Evolutionary conservation across 1,284 basidiomycete genomes (phyloP), one percentile per base, ranked within the genome.

Genomic region (Sporisorium iseilematis-ciliati): DNA sequence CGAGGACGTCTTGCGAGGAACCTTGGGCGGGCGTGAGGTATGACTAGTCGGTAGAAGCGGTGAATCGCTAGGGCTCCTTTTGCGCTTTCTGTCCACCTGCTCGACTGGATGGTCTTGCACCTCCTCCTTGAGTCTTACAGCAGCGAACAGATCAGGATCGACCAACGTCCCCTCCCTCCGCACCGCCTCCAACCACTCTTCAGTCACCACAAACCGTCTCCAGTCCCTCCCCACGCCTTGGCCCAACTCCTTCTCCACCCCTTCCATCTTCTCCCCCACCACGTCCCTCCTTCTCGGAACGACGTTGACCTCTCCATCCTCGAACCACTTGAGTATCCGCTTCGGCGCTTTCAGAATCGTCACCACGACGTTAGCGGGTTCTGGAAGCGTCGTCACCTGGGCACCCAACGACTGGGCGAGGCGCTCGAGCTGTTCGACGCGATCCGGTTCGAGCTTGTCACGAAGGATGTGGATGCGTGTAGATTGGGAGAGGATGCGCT

Each of bases 331-430:
- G 0, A 56, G 16, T 7, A 77, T 52, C 31, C 75, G 25, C 43
- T 77, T 77, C 2, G 75, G 75, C 21, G 75, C 75, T 20, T 38
- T 59, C 14, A 77, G 31, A 11, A 53, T 55, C 7, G 75, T 77
- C 25, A 77, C 59, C 6, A 77, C 29, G 3, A 77, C 53, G 49
- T 77, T 73, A 4, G 75, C 65, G 16, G 70, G 50, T 33, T 41
- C 46, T 0, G 70, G 41, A 0, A 11, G 18, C 2, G 56, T 46
- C 14, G 70, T 64, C 14, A 77, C 20, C 53, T 77, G 75, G 4
- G 67, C 75, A 10, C 75, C 75, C 31, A 77, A 41, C n/a, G 26
- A n/a, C 18, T 62, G 56, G 1, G 59, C 69, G n/a, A 65, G 38
- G 7, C 48, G 14, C 21, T 72, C 65, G 8, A 69, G 25, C 6